Base-by-base conservation (phyloP, 108 stramenopile genomes). In the Parietichytrium sp. region DNA sequence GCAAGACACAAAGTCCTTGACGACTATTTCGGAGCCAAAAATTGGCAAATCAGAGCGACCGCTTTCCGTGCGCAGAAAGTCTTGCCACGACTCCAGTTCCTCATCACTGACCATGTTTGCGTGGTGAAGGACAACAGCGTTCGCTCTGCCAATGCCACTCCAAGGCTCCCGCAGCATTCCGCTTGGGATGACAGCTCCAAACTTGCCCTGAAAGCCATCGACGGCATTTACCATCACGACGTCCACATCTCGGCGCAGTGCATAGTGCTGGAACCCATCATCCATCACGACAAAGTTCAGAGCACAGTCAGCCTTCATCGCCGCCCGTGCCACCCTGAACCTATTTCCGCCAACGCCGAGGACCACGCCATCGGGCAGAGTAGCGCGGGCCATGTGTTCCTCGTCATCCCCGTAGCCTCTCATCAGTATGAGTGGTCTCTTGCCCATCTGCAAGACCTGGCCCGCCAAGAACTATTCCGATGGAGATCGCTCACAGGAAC, bases 61-160 rank as follows among this genome's bases (percentile, higher is more conserved):
- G n/a, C n/a, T n/a, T n/a, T n/a, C n/a, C n/a, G n/a, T n/a, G n/a
- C n/a, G n/a, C n/a, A n/a, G n/a, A n/a, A n/a, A n/a, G n/a, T n/a
- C n/a, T n/a, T n/a, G n/a, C n/a, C n/a, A n/a, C 20, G 33, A n/a
- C 20, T 33, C 38, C 15, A 36, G 20, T 7, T 6, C 10, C 33
- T 20, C 13, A 16, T n/a, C 8, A 10, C 12, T 12, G 13, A 72
- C 10, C 61, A 25, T 45, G 10, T 33, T 45, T 47, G 38, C 61
- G 45, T 72, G 61, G 61, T 72, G 61, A 8, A 72, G 42, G 6
- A 72, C 61, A 23, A 72, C 61, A 45, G 61, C 61, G 45, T 72
- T 42, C 1, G 61, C 61, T n/a, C 61, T 33, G 13, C 6, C 20
- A 1, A 72, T 33, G 18, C 61, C 61, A 7, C 16, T 8, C 61